phyloP scores from a whole-genome alignment of 768 basidiomycete species.

The Tulasnella sp. region DNA sequence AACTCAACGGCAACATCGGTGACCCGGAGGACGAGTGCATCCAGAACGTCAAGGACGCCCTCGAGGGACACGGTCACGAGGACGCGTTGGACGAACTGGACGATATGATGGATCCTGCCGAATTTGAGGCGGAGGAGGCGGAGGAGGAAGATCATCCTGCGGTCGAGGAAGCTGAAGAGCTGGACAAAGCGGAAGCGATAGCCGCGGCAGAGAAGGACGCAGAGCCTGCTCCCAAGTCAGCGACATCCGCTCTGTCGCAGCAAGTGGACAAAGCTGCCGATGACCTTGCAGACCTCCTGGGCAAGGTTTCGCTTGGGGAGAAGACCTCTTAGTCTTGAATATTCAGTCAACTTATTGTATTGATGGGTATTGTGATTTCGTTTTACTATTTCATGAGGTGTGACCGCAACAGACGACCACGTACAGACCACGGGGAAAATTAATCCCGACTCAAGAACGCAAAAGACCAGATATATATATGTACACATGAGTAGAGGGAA shows the following conservation, averaged over 20 bases:
- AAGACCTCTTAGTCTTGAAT: neutral
- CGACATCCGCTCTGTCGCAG: constrained; percentile 19
- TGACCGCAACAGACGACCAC: neutral
- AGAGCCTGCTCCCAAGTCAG: constrained; percentile 29
- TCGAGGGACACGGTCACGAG: constrained; percentile 41
- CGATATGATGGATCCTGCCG: constrained; percentile 66
- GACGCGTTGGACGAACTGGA: constrained; percentile 69
- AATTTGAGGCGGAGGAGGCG: constrained; percentile 27
- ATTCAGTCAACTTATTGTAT: neutral
- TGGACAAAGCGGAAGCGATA: constrained; percentile 28
- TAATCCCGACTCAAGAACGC: too few species aligned
- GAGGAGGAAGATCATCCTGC: constrained; percentile 15
- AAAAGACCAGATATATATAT: neutral
- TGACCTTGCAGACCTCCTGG: constrained; percentile 53
- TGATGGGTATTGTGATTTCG: neutral
- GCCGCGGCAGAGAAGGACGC: constrained; percentile 35
- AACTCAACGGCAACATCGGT: constrained; percentile 68
- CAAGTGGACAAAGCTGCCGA: constrained; percentile 31
- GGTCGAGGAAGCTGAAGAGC: constrained; percentile 23
- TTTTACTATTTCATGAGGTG: neutral
- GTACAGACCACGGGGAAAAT: neutral
- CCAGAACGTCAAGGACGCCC: constrained; percentile 30
- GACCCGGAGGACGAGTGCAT: constrained; percentile 35
- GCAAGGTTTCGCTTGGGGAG: constrained; percentile 36
- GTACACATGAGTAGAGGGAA: neutral